Percentiles rank a stretch among this genome's conserved stretches.
These are phyloP conservation scores for Pleurotus giganteus DNA, from an alignment of 768 basidiomycete genomes.

Conservation along the genomic window DNA sequence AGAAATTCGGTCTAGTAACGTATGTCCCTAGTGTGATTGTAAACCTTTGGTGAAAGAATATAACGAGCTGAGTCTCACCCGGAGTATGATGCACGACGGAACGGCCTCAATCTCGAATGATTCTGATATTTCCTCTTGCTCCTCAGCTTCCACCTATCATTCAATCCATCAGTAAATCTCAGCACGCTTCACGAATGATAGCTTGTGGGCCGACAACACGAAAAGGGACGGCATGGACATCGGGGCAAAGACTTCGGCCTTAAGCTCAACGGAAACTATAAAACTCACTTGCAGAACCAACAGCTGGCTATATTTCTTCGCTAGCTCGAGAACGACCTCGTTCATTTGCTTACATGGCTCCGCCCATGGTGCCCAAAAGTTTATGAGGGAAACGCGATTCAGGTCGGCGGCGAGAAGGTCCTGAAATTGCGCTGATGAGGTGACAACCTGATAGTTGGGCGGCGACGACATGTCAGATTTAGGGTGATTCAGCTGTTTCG, in stretches of 20 bases:
- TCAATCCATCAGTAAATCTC: not conserved
- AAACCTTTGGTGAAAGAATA: not conserved
- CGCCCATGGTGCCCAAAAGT: constrained; percentile 95
- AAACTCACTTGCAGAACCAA: constrained; percentile 71
- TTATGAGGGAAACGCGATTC: constrained; percentile 77
- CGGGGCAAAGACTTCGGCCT: not conserved
- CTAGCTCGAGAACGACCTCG: constrained; percentile 67
- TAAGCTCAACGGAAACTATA: not conserved
- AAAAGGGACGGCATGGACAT: too few species aligned
- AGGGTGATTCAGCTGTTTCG: too few species aligned
- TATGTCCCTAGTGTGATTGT: constrained; percentile 67
- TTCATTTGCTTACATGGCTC: constrained; percentile 91
- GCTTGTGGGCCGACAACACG: not conserved
- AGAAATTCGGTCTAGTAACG: constrained; percentile 70
- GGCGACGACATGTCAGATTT: not conserved
- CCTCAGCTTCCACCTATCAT: constrained; percentile 77
- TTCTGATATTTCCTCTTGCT: constrained; percentile 79
- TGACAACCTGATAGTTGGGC: constrained; percentile 40
- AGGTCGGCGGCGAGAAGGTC: constrained; percentile 73
- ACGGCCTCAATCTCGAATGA: constrained; percentile 92
- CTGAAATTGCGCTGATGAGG: constrained; percentile 73
- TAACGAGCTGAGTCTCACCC: constrained; percentile 43
- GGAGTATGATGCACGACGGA: constrained; percentile 78
- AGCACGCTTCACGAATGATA: not conserved
- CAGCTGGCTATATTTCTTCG: constrained; percentile 64